phyloP scores from a whole-genome alignment of 371 early-diverging fungal species.

The Dentiscutata heterogama region DNA sequence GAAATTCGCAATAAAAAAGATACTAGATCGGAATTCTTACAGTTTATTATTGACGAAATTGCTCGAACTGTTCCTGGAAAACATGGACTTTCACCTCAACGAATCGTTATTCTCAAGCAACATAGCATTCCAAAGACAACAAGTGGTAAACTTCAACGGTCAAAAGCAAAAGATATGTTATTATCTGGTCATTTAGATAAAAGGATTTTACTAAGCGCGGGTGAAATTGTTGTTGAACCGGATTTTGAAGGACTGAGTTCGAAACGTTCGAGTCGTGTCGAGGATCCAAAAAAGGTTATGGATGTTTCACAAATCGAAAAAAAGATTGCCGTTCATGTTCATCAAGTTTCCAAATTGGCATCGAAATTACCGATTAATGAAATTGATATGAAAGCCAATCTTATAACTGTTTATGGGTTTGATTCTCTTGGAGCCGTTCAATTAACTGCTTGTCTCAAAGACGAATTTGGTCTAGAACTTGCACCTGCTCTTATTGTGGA shows the following conservation, averaged over 20 bases:
- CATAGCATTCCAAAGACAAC: constrained; percentile 39
- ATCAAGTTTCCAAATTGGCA: constrained; percentile 26
- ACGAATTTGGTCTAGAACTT: constrained; percentile 38
- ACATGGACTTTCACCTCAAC: constrained; percentile 8
- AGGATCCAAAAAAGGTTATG: not conserved
- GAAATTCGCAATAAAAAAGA: constrained; percentile 14
- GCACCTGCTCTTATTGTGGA: constrained; percentile 28
- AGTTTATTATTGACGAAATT: constrained; percentile 17
- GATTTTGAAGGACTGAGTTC: not conserved
- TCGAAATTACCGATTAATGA: not conserved
- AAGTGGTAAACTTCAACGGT: constrained; percentile 34
- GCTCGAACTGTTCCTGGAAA: constrained; percentile 22
- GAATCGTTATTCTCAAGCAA: not conserved
- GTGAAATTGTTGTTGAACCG: not conserved
- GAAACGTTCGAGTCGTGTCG: not conserved
- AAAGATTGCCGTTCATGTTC: constrained; percentile 12
- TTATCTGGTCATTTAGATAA: constrained; percentile 27
- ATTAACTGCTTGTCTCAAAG: constrained; percentile 34
- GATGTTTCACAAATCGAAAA: not conserved
- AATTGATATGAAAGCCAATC: constrained; percentile 8
- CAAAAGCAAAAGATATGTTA: constrained; percentile 6
- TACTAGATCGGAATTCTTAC: not conserved
- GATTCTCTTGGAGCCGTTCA: constrained; percentile 36
- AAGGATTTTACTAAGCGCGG: constrained; percentile 13
- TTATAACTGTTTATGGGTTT: constrained; percentile 31